Evolutionary conservation across 2,329 filamentous ascomycete genomes (phyloP).

Genomic region (Nakataea oryzae): DNA sequence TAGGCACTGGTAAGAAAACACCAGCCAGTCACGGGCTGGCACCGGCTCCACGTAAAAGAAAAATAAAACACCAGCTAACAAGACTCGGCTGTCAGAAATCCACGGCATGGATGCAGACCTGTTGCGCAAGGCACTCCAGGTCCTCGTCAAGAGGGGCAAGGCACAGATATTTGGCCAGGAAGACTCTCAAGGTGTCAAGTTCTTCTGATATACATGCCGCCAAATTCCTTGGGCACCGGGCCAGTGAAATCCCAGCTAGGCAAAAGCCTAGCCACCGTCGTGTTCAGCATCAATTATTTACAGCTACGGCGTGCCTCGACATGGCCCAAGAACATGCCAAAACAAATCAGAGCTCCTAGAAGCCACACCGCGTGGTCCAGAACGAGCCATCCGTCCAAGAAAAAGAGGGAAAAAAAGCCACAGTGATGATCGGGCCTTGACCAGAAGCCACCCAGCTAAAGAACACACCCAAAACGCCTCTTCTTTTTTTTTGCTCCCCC

Average conservation of each 20-base stretch:
- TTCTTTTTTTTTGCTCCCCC: neutral
- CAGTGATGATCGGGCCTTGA: too few species aligned
- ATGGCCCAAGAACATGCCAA: neutral
- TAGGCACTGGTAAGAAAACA: slow-evolving; percentile 44
- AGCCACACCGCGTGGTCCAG: neutral
- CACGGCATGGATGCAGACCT: slow-evolving; percentile 80
- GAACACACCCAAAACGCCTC: neutral
- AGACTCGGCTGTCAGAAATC: slow-evolving; percentile 42
- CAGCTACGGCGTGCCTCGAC: neutral
- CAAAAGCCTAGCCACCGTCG: neutral
- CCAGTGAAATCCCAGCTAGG: too few species aligned
- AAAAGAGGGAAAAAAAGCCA: neutral
- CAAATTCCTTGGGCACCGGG: neutral
- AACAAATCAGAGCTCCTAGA: neutral
- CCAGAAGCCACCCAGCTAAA: neutral
- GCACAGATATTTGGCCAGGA: slow-evolving; percentile 89
- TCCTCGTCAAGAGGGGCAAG: slow-evolving; percentile 81
- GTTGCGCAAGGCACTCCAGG: slow-evolving; percentile 65
- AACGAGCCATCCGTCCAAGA: neutral
- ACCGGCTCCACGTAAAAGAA: too few species aligned
- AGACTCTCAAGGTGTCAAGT: slow-evolving; percentile 87
- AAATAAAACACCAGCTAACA: neutral
- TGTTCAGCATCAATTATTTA: neutral
- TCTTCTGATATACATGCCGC: slow-evolving; percentile 50
- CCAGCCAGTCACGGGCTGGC: too few species aligned